Evolutionary conservation across 805 yeast species (phyloP).

Genomic region (Candida tibetensis): DNA sequence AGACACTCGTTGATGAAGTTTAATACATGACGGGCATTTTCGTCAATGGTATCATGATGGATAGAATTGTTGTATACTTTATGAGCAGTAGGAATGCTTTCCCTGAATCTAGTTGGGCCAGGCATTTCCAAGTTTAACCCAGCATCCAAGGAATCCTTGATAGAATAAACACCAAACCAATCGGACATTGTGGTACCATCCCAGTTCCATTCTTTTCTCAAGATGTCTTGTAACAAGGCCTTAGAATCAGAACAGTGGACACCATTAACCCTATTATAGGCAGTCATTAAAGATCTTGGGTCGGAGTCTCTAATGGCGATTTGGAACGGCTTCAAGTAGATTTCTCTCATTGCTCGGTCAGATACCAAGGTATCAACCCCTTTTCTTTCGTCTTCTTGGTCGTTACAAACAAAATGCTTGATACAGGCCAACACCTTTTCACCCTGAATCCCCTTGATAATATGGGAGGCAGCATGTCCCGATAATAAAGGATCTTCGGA

Average conservation of each 20-base stretch:
- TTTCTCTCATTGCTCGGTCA: slow-evolving; percentile 62
- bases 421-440: slow-evolving; percentile 52
- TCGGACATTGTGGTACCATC: slow-evolving; percentile 59
- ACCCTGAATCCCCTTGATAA: slow-evolving; percentile 54
- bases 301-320: slow-evolving; percentile 50
- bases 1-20: slow-evolving; percentile 44
- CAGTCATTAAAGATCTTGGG: slow-evolving; percentile 59
- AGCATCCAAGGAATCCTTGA: slow-evolving; percentile 44
- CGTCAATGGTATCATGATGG: slow-evolving; percentile 41
- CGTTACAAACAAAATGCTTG: slow-evolving; percentile 64
- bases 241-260: slow-evolving; percentile 51
- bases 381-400: slow-evolving; percentile 55
- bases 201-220: slow-evolving; percentile 57
- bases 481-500: slow-evolving; percentile 56
- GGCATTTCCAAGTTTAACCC: slow-evolving; percentile 71
- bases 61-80: slow-evolving; percentile 42
- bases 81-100: slow-evolving; percentile 40
- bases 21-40: slow-evolving; percentile 47
- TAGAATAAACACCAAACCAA: slow-evolving; percentile 59
- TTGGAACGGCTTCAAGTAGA: slow-evolving; percentile 63
- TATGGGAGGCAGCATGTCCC: slow-evolving; percentile 47
- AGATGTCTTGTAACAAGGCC: slow-evolving; percentile 41
- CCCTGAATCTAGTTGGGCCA: slow-evolving; percentile 52
- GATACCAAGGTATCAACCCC: slow-evolving; percentile 49
- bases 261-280: slow-evolving; percentile 64